Conservation (phyloP, 495 filamentous ascomycete species). For the Annulohypoxylon stygium region DNA sequence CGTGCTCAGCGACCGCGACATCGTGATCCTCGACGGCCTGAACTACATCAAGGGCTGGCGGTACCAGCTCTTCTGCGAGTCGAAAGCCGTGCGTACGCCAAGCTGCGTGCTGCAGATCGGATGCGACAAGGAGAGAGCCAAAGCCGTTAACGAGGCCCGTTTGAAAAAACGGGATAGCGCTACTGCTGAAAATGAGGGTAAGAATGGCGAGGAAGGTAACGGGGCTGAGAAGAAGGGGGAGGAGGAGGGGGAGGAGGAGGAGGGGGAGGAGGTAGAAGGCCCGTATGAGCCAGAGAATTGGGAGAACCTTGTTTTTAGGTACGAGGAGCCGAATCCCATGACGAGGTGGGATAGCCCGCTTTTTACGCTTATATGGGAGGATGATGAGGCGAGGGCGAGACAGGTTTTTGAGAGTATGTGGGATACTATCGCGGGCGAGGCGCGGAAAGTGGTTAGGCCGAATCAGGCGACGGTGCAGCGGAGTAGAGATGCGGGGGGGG, state of each 20-base stretch:
- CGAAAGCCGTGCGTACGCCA: slow-evolving; percentile 85
- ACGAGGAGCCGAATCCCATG: slow-evolving; percentile 97
- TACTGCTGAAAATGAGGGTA: not conserved
- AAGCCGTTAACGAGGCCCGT: slow-evolving; percentile 68
- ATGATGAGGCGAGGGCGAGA: slow-evolving; percentile 66
- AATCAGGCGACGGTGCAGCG: slow-evolving; percentile 85
- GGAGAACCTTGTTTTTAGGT: slow-evolving; percentile 93
- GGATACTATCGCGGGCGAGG: slow-evolving; percentile 76
- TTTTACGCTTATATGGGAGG: slow-evolving; percentile 88
- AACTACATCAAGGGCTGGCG: slow-evolving; percentile 99
- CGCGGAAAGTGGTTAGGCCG: slow-evolving; percentile 73
- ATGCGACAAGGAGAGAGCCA: slow-evolving; percentile 75
- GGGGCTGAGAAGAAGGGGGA: slow-evolving; percentile 22
- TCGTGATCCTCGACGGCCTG: slow-evolving; percentile 89
- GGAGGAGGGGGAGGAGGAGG: slow-evolving; percentile 39
- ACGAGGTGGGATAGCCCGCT: slow-evolving; percentile 94
- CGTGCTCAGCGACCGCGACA: slow-evolving; percentile 77
- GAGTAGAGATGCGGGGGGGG: slow-evolving; percentile 70
- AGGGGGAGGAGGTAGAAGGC: slow-evolving; percentile 55
- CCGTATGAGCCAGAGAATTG: slow-evolving; percentile 77
- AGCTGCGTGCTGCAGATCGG: slow-evolving; percentile 91
- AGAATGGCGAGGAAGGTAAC: not conserved
- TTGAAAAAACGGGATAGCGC: slow-evolving; percentile 41
- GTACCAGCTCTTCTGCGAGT: slow-evolving; percentile 95
- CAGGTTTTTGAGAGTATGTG: slow-evolving; percentile 72